Conservation (phyloP, 2,329 filamentous ascomycete species). For the Diaporthe sp. region DNA sequence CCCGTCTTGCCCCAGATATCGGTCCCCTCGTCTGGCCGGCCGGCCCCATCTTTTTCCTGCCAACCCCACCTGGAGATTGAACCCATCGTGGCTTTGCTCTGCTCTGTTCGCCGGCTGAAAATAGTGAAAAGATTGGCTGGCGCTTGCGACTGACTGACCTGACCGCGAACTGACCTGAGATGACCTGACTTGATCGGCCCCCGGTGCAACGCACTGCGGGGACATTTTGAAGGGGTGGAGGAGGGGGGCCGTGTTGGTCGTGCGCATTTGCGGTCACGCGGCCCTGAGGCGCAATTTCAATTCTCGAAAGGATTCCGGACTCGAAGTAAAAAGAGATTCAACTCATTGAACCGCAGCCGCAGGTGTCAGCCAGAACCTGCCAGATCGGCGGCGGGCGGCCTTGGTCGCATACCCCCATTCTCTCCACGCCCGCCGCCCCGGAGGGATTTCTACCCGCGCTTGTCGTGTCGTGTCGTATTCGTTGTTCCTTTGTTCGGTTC, state of each 20-base stretch:
- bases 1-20: conserved; percentile 15
- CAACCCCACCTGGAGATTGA: conserved; percentile 26
- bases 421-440: neutral
- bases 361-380: conserved; percentile 22
- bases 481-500: neutral
- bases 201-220: conserved; percentile 11
- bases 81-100: conserved; percentile 14
- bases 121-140: conserved; percentile 8
- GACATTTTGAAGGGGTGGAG: neutral
- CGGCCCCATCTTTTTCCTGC: conserved; percentile 4
- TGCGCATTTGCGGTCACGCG: conserved; percentile 17
- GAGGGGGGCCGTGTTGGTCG: neutral
- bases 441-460: conserved; percentile 19
- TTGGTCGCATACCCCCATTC: neutral
- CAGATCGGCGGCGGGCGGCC: conserved; percentile 18
- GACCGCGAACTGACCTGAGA: neutral
- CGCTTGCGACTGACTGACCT: neutral
- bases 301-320: conserved; percentile 3
- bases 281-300: conserved; percentile 16
- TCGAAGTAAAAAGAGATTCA: conserved; percentile 6
- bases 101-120: conserved; percentile 3
- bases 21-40: conserved; percentile 1
- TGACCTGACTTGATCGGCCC: neutral
- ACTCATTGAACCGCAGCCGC: conserved; percentile 21
- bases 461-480: neutral